Conservation (phyloP, 202 grass and related monocot genomes). For the Saccharum hybrid region DNA sequence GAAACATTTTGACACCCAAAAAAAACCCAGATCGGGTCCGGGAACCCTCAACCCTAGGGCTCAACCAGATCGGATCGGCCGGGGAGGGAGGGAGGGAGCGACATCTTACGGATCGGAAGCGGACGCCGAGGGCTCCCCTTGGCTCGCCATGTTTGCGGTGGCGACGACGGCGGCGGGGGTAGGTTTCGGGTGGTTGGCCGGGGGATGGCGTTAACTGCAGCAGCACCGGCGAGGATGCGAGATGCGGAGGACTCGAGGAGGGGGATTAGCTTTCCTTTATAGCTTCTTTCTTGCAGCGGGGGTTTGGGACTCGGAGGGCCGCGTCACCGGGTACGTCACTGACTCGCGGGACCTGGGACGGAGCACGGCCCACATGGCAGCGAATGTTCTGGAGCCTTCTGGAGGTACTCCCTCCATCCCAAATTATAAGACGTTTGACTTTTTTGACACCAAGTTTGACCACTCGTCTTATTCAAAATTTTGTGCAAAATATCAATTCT, state of each 20-base stretch:
- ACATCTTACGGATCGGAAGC: conserved; percentile 72
- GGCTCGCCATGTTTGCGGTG: conserved; percentile 53
- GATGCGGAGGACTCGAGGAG: neutral
- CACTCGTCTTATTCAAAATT: too few relatives aligned
- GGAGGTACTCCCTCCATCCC: too few relatives aligned
- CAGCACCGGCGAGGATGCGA: conserved; percentile 24
- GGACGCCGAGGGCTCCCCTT: conserved; percentile 62
- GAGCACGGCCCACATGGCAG: neutral
- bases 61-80: conserved; percentile 28
- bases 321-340: neutral
- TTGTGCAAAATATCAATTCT: too few relatives aligned
- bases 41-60: conserved; percentile 40
- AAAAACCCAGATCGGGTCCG: conserved; percentile 33
- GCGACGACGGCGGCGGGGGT: neutral
- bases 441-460: too few relatives aligned
- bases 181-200: conserved; percentile 5
- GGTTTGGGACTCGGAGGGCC: neutral
- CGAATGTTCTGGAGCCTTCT: neutral
- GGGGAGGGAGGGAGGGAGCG: neutral
- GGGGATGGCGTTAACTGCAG: conserved; percentile 17
- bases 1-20: neutral
- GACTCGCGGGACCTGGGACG: neutral
- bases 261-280: conserved; percentile 28
- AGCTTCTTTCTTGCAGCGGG: conserved; percentile 44
- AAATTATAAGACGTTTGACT: too few relatives aligned